Percentiles rank a stretch among this genome's conserved stretches.
Conservation (phyloP, 345 rosid genomes). For the Boechera divaricarpa region DNA sequence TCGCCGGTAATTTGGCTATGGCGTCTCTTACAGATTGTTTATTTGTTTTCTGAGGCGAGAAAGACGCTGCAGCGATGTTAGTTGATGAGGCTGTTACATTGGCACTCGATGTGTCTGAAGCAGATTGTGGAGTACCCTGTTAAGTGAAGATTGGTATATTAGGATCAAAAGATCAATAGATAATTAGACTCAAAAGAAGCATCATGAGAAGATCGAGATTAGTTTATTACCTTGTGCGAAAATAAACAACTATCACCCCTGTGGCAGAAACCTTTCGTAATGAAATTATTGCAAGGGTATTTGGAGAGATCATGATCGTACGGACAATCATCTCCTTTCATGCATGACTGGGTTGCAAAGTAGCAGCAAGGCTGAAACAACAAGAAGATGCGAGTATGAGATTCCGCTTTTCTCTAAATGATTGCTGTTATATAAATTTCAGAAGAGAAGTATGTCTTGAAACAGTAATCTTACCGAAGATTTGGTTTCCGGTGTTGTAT, state of each 20-base stretch:
- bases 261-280: slow-evolving; percentile 64
- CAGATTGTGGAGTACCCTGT: slow-evolving; percentile 41
- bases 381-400: slow-evolving; percentile 9
- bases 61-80: slow-evolving; percentile 30
- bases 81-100: slow-evolving; percentile 33
- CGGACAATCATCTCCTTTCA: slow-evolving; percentile 93
- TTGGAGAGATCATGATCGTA: slow-evolving; percentile 89
- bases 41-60: slow-evolving; percentile 32
- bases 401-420: not conserved
- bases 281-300: slow-evolving; percentile 71
- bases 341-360: slow-evolving; percentile 82
- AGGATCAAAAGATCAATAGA: slow-evolving; percentile 20
- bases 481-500: slow-evolving; percentile 77
- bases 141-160: slow-evolving; percentile 2
- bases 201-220: slow-evolving; percentile 13
- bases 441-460: not conserved
- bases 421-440: not conserved
- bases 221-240: slow-evolving; percentile 75
- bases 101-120: slow-evolving; percentile 28
- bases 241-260: slow-evolving; percentile 80
- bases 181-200: not conserved
- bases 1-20: slow-evolving; percentile 32
- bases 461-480: slow-evolving; percentile 42
- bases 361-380: slow-evolving; percentile 85
- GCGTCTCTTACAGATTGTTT: slow-evolving; percentile 41